A percentile compares a stretch with the other conserved stretches of the same genome.
Evolutionary conservation across 2,329 filamentous ascomycete genomes (phyloP).

Genomic region (Neopestalotiopsis clavispora): DNA sequence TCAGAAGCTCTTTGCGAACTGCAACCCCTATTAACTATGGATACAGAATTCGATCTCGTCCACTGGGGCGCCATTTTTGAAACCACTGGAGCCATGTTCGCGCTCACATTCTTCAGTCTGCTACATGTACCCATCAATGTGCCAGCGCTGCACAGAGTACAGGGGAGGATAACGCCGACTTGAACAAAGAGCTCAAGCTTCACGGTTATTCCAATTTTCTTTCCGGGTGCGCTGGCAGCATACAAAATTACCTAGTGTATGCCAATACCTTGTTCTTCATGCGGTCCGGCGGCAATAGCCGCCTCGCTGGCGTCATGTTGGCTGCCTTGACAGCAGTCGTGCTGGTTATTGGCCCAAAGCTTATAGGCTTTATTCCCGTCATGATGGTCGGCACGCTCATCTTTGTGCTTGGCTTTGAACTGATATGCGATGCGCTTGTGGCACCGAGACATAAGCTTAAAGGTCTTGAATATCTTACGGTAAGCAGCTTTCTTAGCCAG

Average conservation of each 20-base stretch:
- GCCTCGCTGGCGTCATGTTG: conserved; percentile 84
- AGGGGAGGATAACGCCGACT: conserved; percentile 88
- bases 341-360: conserved; percentile 81
- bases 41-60: conserved; percentile 76
- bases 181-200: conserved; percentile 89
- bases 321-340: conserved; percentile 80
- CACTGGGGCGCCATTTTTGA: conserved; percentile 84
- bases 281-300: conserved; percentile 84
- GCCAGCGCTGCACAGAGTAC: conserved; percentile 89
- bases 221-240: conserved; percentile 85
- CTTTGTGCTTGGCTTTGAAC: conserved; percentile 91
- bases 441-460: conserved; percentile 89
- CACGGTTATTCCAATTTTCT: conserved; percentile 93
- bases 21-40: conserved; percentile 26
- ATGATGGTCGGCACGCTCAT: conserved; percentile 97
- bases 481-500: conserved; percentile 40
- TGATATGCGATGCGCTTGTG: conserved; percentile 87
- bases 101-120: conserved; percentile 95
- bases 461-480: conserved; percentile 85
- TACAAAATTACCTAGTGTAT: conserved; percentile 96
- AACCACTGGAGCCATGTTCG: conserved; percentile 92
- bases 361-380: conserved; percentile 93
- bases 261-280: conserved; percentile 98
- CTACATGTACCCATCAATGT: conserved; percentile 98
- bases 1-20: not conserved